phyloP scores from a whole-genome alignment of 2,329 filamentous ascomycete genomes.

The Trichoderma breve region DNA sequence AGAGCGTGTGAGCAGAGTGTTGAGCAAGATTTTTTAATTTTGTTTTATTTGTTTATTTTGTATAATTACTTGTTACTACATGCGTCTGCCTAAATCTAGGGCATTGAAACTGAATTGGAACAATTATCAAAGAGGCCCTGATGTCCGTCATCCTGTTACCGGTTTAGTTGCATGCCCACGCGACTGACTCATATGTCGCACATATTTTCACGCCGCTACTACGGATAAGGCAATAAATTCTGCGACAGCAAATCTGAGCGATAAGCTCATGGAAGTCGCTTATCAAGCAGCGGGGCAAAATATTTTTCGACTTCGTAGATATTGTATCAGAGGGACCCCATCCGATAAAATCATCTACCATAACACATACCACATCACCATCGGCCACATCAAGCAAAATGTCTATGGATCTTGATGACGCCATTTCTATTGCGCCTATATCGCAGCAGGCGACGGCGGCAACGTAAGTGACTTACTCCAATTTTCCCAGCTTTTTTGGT shows the following conservation, averaged over 20 bases:
- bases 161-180: neutral
- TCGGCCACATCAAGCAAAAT: conserved; percentile 28
- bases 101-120: neutral
- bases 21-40: conserved; percentile 62
- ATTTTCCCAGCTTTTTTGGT: neutral
- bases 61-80: neutral
- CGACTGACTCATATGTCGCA: neutral
- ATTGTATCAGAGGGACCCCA: conserved; percentile 22
- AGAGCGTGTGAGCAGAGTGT: conserved; percentile 56
- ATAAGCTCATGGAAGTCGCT: conserved; percentile 27
- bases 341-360: neutral
- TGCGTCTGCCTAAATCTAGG: neutral
- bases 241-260: neutral
- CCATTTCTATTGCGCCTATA: conserved; percentile 37
- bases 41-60: neutral
- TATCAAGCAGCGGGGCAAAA: conserved; percentile 41
- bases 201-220: neutral
- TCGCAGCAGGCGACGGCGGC: conserved; percentile 36
- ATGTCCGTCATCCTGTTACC: neutral
- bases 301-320: conserved; percentile 30
- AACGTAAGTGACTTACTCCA: conserved; percentile 36
- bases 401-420: conserved; percentile 47
- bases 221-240: conserved; percentile 9
- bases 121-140: neutral
- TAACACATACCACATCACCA: conserved; percentile 13